Conservation (phyloP, 371 early-diverging fungal species). For the Syncephalis plumigaleata region DNA sequence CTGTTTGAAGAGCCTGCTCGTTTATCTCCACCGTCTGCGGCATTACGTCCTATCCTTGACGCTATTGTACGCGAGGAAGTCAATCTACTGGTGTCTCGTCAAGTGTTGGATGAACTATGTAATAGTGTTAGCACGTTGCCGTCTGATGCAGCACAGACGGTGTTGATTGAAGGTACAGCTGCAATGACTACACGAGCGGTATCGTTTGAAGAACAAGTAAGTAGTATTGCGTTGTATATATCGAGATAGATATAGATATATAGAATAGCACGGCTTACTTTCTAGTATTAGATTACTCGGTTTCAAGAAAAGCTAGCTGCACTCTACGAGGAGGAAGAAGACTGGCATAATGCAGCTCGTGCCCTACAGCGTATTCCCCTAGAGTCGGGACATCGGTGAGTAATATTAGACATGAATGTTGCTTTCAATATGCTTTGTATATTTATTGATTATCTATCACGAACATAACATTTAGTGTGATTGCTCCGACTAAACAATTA, state of each 20-base stretch:
- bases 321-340: slow-evolving; percentile 54
- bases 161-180: slow-evolving; percentile 32
- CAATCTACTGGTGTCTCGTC: slow-evolving; percentile 57
- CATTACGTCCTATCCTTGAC: too few species aligned
- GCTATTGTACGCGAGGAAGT: slow-evolving; percentile 25
- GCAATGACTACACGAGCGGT: slow-evolving; percentile 46
- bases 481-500: slow-evolving; percentile 63
- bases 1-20: too few species aligned
- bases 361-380: slow-evolving; percentile 65
- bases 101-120: slow-evolving; percentile 45
- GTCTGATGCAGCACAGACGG: slow-evolving; percentile 22
- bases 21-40: too few species aligned
- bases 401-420: too few species aligned
- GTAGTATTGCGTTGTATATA: too few species aligned
- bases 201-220: slow-evolving; percentile 79
- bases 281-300: slow-evolving; percentile 33
- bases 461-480: slow-evolving; percentile 18
- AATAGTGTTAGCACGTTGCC: slow-evolving; percentile 16
- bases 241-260: too few species aligned
- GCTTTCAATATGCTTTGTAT: neutral
- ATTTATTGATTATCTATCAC: neutral
- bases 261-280: neutral
- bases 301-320: slow-evolving; percentile 53
- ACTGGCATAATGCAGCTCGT: slow-evolving; percentile 62
- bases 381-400: slow-evolving; percentile 69